Conservation (phyloP, 441 rosid genomes). For the Oxalis stricta region DNA sequence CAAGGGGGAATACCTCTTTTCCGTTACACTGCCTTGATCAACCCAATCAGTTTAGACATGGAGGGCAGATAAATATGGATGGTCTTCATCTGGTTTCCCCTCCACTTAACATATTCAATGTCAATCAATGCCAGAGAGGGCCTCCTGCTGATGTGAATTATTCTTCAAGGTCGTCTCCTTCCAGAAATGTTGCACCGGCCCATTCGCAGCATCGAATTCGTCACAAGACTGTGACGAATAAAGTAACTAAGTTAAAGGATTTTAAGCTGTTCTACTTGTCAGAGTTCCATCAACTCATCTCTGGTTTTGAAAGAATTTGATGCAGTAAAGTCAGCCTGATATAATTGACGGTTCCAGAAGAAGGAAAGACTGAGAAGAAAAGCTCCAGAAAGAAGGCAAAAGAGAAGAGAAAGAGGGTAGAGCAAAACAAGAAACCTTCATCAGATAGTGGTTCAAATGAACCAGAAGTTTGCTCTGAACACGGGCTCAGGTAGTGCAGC, state of each 20-base stretch:
- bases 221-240: constrained; percentile 11
- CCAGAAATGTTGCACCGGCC: constrained; percentile 16
- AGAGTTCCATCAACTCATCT: constrained; percentile 13
- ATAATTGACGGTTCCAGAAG: constrained; percentile 7
- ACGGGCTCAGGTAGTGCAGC: constrained; percentile 10
- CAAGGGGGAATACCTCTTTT: constrained; percentile 20
- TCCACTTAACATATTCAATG: constrained; percentile 11
- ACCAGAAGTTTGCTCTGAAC: constrained; percentile 14
- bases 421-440: constrained; percentile 18
- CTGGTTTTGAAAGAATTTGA: constrained; percentile 10
- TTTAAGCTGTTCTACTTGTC: constrained; percentile 10
- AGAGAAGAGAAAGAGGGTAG: constrained; percentile 33
- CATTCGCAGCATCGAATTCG: constrained; percentile 11
- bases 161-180: constrained; percentile 11
- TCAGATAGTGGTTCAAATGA: constrained; percentile 9
- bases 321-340: constrained; percentile 9
- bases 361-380: constrained; percentile 14
- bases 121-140: constrained; percentile 12
- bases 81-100: constrained; percentile 16
- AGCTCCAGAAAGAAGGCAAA: constrained; percentile 20
- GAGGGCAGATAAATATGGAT: constrained; percentile 20
- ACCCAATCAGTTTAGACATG: constrained; percentile 10
- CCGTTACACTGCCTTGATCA: constrained; percentile 20
- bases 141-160: constrained; percentile 11
- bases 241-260: constrained; percentile 11